Percentiles rank a stretch among this genome's conserved stretches.
Evolutionary conservation across 768 basidiomycete species (phyloP).

Genomic region (Omphalotus guepiniiformis): DNA sequence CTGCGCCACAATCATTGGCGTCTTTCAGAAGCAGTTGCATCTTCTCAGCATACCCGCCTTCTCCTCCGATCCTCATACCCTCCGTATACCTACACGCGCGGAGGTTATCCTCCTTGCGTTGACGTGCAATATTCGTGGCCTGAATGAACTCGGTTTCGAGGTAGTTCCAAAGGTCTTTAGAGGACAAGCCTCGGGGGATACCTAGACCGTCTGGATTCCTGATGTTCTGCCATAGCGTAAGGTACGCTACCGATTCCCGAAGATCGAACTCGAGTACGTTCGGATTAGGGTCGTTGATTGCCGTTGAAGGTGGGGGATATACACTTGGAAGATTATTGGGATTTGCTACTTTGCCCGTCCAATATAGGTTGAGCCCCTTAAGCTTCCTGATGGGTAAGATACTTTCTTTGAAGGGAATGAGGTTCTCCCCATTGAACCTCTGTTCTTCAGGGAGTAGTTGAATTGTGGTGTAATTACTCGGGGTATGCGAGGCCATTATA

Average conservation of each 20-base stretch:
- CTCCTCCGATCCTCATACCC: background rate
- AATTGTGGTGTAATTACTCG: background rate
- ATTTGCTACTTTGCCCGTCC: background rate
- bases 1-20: background rate
- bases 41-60: too few species aligned
- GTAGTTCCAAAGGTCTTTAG: background rate
- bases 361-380: slow-evolving; percentile 1
- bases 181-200: background rate
- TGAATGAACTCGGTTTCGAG: background rate
- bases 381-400: background rate
- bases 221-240: background rate
- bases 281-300: background rate
- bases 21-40: background rate
- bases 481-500: background rate
- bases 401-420: background rate
- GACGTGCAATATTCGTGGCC: background rate
- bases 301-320: background rate
- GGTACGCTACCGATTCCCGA: background rate
- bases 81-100: background rate
- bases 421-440: slow-evolving; percentile 6
- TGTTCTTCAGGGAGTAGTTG: background rate
- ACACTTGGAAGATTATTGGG: background rate
- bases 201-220: background rate
- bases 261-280: background rate
- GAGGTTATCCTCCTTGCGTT: background rate